Evolutionary conservation across 139 green algal species (phyloP).

Genomic region (Chlorokybus atmophyticus): DNA sequence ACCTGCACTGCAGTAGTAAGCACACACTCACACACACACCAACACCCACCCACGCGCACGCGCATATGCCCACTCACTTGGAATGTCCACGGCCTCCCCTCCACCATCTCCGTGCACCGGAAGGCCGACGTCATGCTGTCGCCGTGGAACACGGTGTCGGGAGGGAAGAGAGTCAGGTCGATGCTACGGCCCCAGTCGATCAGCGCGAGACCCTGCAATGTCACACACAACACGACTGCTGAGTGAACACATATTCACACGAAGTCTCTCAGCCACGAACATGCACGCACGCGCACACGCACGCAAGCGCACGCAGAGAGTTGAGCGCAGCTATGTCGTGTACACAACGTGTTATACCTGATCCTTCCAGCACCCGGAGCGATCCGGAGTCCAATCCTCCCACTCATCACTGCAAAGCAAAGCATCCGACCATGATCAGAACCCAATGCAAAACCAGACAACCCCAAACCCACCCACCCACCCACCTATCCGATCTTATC

Average conservation of each 20-base stretch:
- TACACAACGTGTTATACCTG: too few relatives aligned
- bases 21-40: not conserved
- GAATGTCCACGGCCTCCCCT: conserved; percentile 24
- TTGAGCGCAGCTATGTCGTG: too few relatives aligned
- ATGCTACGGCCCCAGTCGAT: conserved; percentile 35
- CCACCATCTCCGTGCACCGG: conserved; percentile 32
- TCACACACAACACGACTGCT: too few relatives aligned
- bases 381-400: not conserved
- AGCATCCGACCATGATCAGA: too few relatives aligned
- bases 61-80: conserved; percentile 13
- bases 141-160: conserved; percentile 16
- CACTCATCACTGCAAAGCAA: not conserved
- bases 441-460: too few relatives aligned
- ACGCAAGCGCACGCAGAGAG: too few relatives aligned
- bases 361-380: not conserved
- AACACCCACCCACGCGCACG: not conserved
- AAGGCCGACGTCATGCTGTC: conserved; percentile 28
- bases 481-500: conserved; percentile 22
- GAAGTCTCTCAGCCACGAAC: too few relatives aligned
- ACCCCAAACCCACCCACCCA: not conserved
- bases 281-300: too few relatives aligned
- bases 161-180: conserved; percentile 20
- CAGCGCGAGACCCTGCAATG: conserved; percentile 25
- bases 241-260: too few relatives aligned
- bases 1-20: conserved; percentile 6